Percentiles rank a stretch among this genome's conserved stretches.
phyloP scores from a whole-genome alignment of 441 rosid genomes.

The Aquilaria agallochum region DNA sequence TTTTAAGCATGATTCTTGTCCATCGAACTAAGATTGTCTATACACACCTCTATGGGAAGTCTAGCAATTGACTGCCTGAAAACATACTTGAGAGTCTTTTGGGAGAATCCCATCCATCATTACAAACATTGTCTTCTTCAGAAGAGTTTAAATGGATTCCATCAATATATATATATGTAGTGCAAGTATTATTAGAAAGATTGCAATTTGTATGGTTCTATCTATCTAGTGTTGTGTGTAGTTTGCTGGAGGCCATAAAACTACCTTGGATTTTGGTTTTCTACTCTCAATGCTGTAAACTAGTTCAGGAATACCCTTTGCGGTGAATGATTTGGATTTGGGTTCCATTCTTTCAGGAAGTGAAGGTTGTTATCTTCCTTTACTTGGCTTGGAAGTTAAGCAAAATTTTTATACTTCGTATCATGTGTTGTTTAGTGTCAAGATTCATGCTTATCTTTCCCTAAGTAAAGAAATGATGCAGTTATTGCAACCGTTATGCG shows the following conservation, averaged over 20 bases:
- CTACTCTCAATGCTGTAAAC: not conserved
- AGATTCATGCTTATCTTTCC: too few species aligned
- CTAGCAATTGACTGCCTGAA: constrained; percentile 30
- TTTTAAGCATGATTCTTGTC: constrained; percentile 80
- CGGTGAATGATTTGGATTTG: too few species aligned
- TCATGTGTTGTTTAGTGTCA: too few species aligned
- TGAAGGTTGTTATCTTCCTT: too few species aligned
- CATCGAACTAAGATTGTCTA: constrained; percentile 73
- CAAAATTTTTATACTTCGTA: not conserved
- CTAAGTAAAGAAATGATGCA: too few species aligned
- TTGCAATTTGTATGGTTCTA: not conserved
- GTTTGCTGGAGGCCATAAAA: not conserved
- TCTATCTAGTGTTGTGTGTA: constrained; percentile 1
- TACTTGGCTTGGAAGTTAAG: too few species aligned
- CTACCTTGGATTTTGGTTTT: not conserved
- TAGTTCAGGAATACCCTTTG: constrained; percentile 7
- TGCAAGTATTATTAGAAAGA: not conserved
- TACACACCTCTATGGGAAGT: constrained; percentile 67
- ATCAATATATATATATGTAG: constrained; percentile 1
- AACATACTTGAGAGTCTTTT: constrained; percentile 5
- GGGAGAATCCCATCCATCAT: constrained; percentile 1
- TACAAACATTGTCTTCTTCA: constrained; percentile 1
- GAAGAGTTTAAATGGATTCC: constrained; percentile 10
- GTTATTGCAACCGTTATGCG: too few species aligned
- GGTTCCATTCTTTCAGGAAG: too few species aligned